A percentile compares a stretch with the other conserved stretches of the same genome.
These are phyloP conservation scores for Sistotremastrum suecicum DNA, from an alignment of 768 basidiomycete species.

Conservation along the genomic window DNA sequence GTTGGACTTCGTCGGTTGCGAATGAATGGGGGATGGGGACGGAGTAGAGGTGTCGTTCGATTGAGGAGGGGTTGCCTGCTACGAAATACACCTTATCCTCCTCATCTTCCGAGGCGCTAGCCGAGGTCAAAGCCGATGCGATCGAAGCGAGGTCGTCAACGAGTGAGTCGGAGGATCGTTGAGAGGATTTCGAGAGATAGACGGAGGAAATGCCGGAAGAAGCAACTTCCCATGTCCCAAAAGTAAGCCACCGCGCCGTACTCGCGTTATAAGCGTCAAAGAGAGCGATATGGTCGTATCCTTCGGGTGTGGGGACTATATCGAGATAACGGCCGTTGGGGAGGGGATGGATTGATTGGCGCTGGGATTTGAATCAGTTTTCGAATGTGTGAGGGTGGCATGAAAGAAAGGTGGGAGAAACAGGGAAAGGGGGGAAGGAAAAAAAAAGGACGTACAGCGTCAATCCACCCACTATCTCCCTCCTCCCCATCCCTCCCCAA, in stretches of 20 bases:
- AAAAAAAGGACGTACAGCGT: slow-evolving; percentile 40
- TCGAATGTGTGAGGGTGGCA: not conserved
- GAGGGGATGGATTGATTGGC: slow-evolving; percentile 48
- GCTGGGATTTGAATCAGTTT: slow-evolving; percentile 23
- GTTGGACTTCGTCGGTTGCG: slow-evolving; percentile 6
- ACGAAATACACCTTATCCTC: slow-evolving; percentile 57
- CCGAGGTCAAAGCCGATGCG: not conserved
- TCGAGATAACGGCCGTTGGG: slow-evolving; percentile 73
- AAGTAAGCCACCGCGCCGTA: slow-evolving; percentile 71
- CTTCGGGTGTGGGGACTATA: slow-evolving; percentile 66
- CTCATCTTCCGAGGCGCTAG: no score
- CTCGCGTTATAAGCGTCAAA: slow-evolving; percentile 64
- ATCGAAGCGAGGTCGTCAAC: not conserved
- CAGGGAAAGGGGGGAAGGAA: not conserved
- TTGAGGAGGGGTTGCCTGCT: slow-evolving; percentile 71
- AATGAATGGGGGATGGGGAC: slow-evolving; percentile 47
- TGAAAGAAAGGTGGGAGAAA: no score
- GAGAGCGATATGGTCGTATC: slow-evolving; percentile 86
- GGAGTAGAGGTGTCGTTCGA: slow-evolving; percentile 74
- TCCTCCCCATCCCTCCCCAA: slow-evolving; percentile 77
- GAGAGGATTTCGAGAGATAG: no score
- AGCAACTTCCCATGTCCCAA: slow-evolving; percentile 77
- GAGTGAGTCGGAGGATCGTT: not conserved
- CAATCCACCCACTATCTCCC: slow-evolving; percentile 91
- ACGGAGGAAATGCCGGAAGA: no score